Base-by-base conservation (phyloP, 164 flowering plant species). In the Malania oleifera region DNA sequence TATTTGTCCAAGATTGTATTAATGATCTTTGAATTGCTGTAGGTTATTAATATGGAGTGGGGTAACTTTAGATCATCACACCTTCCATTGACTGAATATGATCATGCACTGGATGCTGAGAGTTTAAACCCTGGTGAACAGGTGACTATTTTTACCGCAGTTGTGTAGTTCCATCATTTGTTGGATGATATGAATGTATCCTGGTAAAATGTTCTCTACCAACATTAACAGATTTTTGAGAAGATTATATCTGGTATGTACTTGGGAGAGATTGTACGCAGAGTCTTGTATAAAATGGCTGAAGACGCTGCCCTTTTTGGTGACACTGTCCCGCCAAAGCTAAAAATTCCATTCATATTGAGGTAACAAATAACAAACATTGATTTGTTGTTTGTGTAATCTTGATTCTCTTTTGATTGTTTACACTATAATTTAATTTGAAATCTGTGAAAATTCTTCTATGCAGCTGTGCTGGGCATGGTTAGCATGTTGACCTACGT, bases 31-130 rank as follows among this genome's bases (percentile, higher is more conserved):
- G 11, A 54, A 43, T 31, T 52, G 34, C 17, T 73, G 52, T 55
- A 93, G 98, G 98, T 87, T 27, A 90, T 93, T 66, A 93, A 93
- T 67, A 93, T 84, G 92, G 98, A 93, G 68, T 93, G 98, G 98
- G 98, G 97, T 59, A 93, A 86, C 73, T 89, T 93, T 75, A 71
- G 83, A 34, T 87, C 96, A 23, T 84, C 96, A 17, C 90, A 89
- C 66, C 86, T 93, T 70, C 97, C 98, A 15, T 46, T 86, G 22
- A 87, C 98, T 52, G 96, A 87, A 57, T 89, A 79, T 75, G 98
- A 93, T 70, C 73, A 70, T 6, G 78, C 80, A 34, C 54, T 93
- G 55, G 98, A 90, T 85, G 66, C 34, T 64, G 97, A 93, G 55
- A 84, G 92, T 73, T 68, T 88, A 50, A 90, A 93, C 62, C 87